Conservation (phyloP, 2,329 filamentous ascomycete genomes). For the Cladophialophora carrionii region DNA sequence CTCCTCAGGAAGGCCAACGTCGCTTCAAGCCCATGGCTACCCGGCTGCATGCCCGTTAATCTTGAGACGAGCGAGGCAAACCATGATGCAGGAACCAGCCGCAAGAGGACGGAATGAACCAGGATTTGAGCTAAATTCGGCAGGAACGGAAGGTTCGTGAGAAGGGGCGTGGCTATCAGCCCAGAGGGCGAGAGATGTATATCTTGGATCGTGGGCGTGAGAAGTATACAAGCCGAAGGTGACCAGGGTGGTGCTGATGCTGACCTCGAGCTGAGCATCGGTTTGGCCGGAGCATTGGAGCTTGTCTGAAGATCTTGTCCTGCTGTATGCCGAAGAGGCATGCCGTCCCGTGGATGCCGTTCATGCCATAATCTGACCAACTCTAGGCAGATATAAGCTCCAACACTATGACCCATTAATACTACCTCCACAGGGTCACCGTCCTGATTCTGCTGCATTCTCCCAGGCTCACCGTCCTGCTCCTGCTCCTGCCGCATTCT, state of each 20-base stretch:
- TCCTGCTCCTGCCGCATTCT: constrained; percentile 28
- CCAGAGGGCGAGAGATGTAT: constrained; percentile 67
- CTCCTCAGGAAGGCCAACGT: constrained; percentile 58
- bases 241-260: constrained; percentile 27
- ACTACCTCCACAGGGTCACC: constrained; percentile 54
- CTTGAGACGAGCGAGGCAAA: constrained; percentile 49
- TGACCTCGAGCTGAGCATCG: neutral
- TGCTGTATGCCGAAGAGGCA: neutral
- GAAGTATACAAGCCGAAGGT: constrained; percentile 60
- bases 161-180: constrained; percentile 63
- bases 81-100: constrained; percentile 47
- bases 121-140: constrained; percentile 50
- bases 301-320: neutral
- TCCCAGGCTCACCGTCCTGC: constrained; percentile 4
- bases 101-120: constrained; percentile 48
- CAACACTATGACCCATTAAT: constrained; percentile 74
- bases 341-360: neutral
- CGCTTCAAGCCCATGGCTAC: constrained; percentile 49
- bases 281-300: neutral
- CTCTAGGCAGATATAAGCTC: constrained; percentile 72
- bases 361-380: constrained; percentile 62
- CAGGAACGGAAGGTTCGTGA: constrained; percentile 54
- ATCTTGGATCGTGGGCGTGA: constrained; percentile 76
- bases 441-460: constrained; percentile 29
- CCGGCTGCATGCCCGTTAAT: constrained; percentile 49